Evolutionary conservation across 768 basidiomycete species (phyloP), one percentile per base, ranked within the genome.

Genomic region (Clitopilus passeckerianus): DNA sequence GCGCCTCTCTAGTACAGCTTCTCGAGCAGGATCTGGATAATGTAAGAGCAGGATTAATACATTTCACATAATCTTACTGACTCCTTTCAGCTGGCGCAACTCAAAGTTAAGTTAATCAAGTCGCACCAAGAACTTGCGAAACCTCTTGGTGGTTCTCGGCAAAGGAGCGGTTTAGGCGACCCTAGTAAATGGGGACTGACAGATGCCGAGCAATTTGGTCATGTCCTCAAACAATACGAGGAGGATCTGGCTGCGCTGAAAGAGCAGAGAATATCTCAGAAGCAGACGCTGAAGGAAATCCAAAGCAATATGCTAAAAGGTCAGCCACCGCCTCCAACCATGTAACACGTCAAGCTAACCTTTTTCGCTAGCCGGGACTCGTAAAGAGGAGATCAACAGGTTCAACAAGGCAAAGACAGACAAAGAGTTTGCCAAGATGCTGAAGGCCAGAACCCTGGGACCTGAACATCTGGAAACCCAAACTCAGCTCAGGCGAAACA

Each of bases 381-480:
- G 90, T 63, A 83, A 83, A 64, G 93, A 95, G 68, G 94, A 97
- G 67, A 89, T 93, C 23, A 76, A 78, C 16, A 84, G 92, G 5
- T 95, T 93, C 70, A 79, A 86, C 57, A 85, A 84, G 64, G 94
- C 93, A 1, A 85, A 85, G 60, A 80, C 79, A 30, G 94, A 98
- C 67, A 80, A 85, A 2, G 89, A 89, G 57, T 92, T 95, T 69
- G 82, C 86, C 9, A 88, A 85, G 66, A 83, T 89, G 77, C 73
- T 92, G 57, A 86, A 84, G 66, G 76, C 84, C 2, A 80, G 90
- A 53, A 86, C 88, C n/a, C 73, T 95, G n/a, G 89, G 89, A 12
- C 93, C 96, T 0, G 93, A 98, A 66, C 89, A 94, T 67, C 77
- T 86, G 14, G 93, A 95, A 68, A 88, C 85, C 1, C 95, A 95